Evolutionary conservation across 768 basidiomycete species (phyloP), one percentile per base, ranked within the genome.

Genomic region (Trametes elegans): DNA sequence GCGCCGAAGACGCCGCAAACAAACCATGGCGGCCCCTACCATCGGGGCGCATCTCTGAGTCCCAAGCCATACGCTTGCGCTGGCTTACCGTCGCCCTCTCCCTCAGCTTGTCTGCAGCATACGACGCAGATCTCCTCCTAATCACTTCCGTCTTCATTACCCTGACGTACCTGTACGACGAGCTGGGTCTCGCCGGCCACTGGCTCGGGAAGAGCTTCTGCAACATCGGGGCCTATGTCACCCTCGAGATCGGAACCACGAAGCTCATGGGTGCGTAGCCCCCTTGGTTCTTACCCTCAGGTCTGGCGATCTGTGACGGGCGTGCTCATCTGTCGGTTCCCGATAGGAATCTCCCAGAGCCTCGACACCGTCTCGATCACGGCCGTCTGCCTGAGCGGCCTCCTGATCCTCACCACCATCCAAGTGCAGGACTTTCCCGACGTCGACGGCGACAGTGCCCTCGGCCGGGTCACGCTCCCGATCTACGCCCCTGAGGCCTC

Each of bases 21-120:
- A 70, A 68, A 49, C 66, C 72, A 14, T 71, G 69, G 68, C 58
- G 75, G 5, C 75, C 75, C 2, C 39, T 76, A 4, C 73, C 75
- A 5, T 59, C 74, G 0, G 64, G 70, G 4, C 64, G 71, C 13
- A 64, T 76, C 11, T 58, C 69, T 1, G 34, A 61, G 9, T 2
- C 24, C 3, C 48, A 66, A 2, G 66, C 71, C 3, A 43, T 49
- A 1, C 23, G 56, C 5, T 52, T 74, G 6, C 70, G 75, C 5
- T 75, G 71, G 71, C 46, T 29, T 6, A 59, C 70, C 21, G 53
- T 72, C 9, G 38, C 59, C 14, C 4, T 67, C 2, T 73, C 71
- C 54, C 44, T 69, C n/a, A 24, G 27, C 7, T 26, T 54, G 38
- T 64, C 64, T 4, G 26, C 43, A 0, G 6, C 21, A 5, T 19